phyloP scores from a whole-genome alignment of 2,329 filamentous ascomycete species.

The Ascocoryne sarcoides region DNA sequence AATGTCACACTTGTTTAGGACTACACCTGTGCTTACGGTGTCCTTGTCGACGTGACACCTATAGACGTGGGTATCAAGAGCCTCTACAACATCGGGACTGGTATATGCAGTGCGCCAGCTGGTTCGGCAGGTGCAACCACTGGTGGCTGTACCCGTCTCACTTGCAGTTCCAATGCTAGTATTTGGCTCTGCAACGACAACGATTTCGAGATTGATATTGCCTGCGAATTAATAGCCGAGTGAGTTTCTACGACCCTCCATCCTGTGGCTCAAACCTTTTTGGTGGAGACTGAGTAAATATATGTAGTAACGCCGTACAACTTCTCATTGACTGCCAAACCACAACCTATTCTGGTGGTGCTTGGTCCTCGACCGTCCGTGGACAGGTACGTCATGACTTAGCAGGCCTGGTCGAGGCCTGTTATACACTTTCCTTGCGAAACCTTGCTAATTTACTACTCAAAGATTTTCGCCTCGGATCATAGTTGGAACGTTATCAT shows the following conservation, averaged over 20 bases:
- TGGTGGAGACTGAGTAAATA: background rate
- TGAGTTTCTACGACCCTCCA: background rate
- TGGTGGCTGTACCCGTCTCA: background rate
- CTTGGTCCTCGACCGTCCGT: background rate
- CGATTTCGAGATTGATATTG: background rate
- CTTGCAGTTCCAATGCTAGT: background rate
- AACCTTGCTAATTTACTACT: background rate
- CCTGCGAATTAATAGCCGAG: background rate
- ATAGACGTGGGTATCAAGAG: background rate
- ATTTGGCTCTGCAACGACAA: background rate
- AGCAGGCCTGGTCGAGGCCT: background rate
- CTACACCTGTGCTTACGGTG: background rate
- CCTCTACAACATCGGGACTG: background rate
- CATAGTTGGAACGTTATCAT: background rate
- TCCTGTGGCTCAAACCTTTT: background rate
- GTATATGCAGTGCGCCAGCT: background rate
- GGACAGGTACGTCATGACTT: background rate
- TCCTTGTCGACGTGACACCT: background rate
- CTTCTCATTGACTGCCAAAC: background rate
- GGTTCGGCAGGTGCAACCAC: background rate
- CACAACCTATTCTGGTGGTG: background rate
- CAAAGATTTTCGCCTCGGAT: background rate
- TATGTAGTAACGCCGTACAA: background rate
- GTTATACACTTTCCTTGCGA: background rate
- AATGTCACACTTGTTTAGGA: background rate